Base-by-base conservation (phyloP, 1,284 basidiomycete genomes). In the Ceratobasidium sp. region DNA sequence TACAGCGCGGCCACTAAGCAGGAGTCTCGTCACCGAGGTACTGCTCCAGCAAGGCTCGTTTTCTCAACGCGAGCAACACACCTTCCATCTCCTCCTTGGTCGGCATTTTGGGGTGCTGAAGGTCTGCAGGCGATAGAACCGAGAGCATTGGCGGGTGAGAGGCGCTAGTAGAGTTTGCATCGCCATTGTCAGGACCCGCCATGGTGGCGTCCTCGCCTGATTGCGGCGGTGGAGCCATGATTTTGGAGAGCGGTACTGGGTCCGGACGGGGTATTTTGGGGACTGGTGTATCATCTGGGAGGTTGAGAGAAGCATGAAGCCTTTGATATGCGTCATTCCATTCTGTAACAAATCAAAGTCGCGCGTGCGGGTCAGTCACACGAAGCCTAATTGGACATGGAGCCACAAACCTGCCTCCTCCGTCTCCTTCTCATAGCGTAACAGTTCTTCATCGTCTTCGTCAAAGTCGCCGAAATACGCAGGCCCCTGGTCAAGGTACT, bases 401-500 rank as follows among this genome's bases (percentile, higher is more conserved):
- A 41, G 43, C 48, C 2, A 81, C 86, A 72, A 77, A 95, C 94
- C 93, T 83, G 91, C 88, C 76, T 91, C 86, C 80, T 95, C 93
- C 48, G 87, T 86, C 74, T 86, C 85, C 74, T 83, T 84, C 83
- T 98, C 96, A 79, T 87, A 92, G 76, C 87, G 85, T 9, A 95
- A 80, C 39, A 98, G 81, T 27, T 83, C 83, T 8, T 86, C 89
- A 77, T 95, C 93, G 29, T 85, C 83, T 81, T 98, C 96, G 80
- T 98, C 96, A 16, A 92, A 80, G 81, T 99, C 95, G 2, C 98
- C 96, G 81, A 92, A 98, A 81, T 99, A 98, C 0, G 88, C 86
- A 1, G 94, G 92, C 0, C 93, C 94, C 80, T 95, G 93, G 78
- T 93, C 90, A 81, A 90, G 88, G 81, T 97, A 98, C 81, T 93